Evolutionary conservation across 768 basidiomycete genomes (phyloP), one percentile per base, ranked within the genome.

Genomic region (Fibroporia radiculosa): DNA sequence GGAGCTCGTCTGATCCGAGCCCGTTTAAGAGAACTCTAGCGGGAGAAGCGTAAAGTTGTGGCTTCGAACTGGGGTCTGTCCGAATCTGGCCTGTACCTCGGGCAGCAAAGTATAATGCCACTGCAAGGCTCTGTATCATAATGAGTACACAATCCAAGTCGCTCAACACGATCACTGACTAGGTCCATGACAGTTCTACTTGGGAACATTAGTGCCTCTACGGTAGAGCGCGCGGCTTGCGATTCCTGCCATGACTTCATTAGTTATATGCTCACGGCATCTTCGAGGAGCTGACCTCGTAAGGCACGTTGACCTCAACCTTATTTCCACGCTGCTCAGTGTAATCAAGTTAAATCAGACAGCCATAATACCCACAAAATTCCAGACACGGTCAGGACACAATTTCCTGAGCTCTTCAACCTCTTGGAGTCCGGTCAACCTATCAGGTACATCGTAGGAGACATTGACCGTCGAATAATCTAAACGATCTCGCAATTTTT

Each of bases 71-170:
- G 1, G 58, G 49, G 11, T 56, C 40, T 10, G 52, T 53, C 25
- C 73, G 70, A 0, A 87, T 56, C 39, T 72, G 66, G 1, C 96
- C 95, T 26, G 65, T 56, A 0, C 89, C 93, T 34, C 83, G 72
- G 4, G 95, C 86, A 5, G 96, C 95, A 57, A 98, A 98, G 61
- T 86, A 97, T 12, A 99, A 67, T 1, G 96, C 95, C 39, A 89
- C 72, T 0, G 90, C 88, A 7, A 99, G 78, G 56, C 92, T 93
- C 95, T 96, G 4, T 19, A 18, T 2, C 7, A n/a, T 19, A 8
- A 23, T 43, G n/a, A 32, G 29, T 16, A 7, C 16, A 14, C 5
- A 16, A 28, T 6, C 24, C 10, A 8, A 6, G 8, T 4, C 22
- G 8, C 4, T 11, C 4, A 4, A 19, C 16, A 19, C 8, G 24